Conservation (phyloP, 2,329 filamentous ascomycete species). For the Aspergillus sp. region DNA sequence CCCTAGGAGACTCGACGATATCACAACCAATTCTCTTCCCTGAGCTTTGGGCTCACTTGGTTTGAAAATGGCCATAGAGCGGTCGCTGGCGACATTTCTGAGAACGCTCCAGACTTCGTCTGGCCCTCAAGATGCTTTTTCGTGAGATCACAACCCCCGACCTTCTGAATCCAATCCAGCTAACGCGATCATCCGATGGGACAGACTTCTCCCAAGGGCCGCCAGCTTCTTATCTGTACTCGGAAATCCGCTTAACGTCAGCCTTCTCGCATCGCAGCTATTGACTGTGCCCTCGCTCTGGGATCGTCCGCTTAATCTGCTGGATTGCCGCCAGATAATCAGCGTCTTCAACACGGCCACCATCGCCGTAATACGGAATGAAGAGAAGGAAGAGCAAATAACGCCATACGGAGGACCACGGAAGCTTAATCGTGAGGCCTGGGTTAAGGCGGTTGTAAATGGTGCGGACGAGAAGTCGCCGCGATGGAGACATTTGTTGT, state of each 20-base stretch:
- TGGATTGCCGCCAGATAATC: constrained; percentile 48
- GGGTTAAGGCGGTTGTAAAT: constrained; percentile 51
- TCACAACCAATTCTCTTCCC: background rate
- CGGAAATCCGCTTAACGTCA: constrained; percentile 55
- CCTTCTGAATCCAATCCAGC: background rate
- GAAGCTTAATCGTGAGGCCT: constrained; percentile 47
- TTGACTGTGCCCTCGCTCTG: constrained; percentile 53
- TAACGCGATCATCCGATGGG: background rate
- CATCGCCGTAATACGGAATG: constrained; percentile 46
- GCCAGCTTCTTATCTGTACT: constrained; percentile 42
- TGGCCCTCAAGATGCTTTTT: constrained; percentile 51
- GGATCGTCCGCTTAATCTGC: constrained; percentile 47
- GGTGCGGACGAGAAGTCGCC: constrained; percentile 55
- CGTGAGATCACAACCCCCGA: constrained; percentile 33
- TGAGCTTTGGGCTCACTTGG: constrained; percentile 1
- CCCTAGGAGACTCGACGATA: constrained; percentile 2
- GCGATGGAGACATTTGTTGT: constrained; percentile 76
- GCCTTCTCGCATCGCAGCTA: constrained; percentile 52
- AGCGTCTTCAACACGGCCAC: constrained; percentile 55
- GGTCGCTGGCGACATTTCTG: constrained; percentile 52
- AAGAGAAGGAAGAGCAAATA: constrained; percentile 27
- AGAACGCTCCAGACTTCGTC: constrained; percentile 53
- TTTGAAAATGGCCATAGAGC: constrained; percentile 49
- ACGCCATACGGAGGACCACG: constrained; percentile 39
- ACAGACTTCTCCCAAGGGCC: constrained; percentile 47